Conservation (phyloP, 257 asterid species). For the Perilla frutescens region DNA sequence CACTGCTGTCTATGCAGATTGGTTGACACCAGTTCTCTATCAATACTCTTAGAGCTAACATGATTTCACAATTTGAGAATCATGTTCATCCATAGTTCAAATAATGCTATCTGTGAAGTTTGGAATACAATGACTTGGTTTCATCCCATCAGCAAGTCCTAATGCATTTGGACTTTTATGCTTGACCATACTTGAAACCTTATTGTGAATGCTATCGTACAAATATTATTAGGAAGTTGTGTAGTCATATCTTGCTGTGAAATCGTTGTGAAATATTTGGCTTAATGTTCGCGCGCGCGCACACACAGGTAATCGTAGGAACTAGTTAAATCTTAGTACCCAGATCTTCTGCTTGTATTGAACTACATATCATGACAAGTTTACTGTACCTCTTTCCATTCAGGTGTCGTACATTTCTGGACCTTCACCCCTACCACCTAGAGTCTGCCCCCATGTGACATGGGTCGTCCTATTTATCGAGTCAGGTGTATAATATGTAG, state of each 20-base stretch:
- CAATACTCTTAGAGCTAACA: neutral
- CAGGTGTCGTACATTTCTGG: slow-evolving; percentile 16
- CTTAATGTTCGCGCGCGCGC: slow-evolving; percentile 28
- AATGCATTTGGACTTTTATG: slow-evolving; percentile 44
- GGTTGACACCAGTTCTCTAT: neutral
- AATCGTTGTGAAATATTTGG: slow-evolving; percentile 29
- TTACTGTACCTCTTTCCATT: slow-evolving; percentile 5
- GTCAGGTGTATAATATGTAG: neutral
- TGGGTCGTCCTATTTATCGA: neutral
- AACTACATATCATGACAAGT: neutral
- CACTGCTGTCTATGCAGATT: neutral
- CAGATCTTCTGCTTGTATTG: neutral
- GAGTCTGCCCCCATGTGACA: neutral
- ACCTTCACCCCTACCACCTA: slow-evolving; percentile 8
- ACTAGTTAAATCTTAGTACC: slow-evolving; percentile 15
- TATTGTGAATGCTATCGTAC: slow-evolving; percentile 32
- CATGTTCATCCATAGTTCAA: neutral
- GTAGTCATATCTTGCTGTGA: slow-evolving; percentile 49
- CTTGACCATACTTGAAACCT: slow-evolving; percentile 35
- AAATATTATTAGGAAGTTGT: slow-evolving; percentile 43
- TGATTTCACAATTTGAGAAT: neutral
- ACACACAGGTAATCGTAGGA: neutral
- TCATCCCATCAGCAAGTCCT: slow-evolving; percentile 31
- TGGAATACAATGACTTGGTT: slow-evolving; percentile 26
- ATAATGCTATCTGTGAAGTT: slow-evolving; percentile 16